A percentile compares a stretch with the other conserved stretches of the same genome.
Conservation (phyloP, 2,329 filamentous ascomycete species). For the Sarocladium kiliense region DNA sequence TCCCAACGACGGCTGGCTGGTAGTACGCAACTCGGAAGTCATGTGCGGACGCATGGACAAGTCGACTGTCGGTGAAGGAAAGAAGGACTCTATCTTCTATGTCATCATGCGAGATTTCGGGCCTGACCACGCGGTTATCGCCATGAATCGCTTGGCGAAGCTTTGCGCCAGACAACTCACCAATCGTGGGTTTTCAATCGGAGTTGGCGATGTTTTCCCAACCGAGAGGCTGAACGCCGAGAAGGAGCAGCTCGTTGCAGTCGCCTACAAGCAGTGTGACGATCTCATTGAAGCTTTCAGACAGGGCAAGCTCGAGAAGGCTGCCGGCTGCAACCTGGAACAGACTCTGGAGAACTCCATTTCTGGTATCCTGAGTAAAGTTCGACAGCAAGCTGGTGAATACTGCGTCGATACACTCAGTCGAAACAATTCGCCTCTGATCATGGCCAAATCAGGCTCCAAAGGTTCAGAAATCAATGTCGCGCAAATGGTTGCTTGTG, state of each 20-base stretch:
- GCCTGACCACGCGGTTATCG: slow-evolving; percentile 77
- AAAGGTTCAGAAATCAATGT: slow-evolving; percentile 98
- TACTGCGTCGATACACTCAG: slow-evolving; percentile 88
- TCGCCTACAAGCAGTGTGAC: slow-evolving; percentile 77
- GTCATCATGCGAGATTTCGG: slow-evolving; percentile 94
- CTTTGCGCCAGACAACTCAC: slow-evolving; percentile 84
- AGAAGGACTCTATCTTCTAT: slow-evolving; percentile 97
- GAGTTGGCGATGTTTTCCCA: slow-evolving; percentile 90
- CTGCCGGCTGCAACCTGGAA: slow-evolving; percentile 85
- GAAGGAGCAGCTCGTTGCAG: slow-evolving; percentile 71
- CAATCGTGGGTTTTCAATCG: slow-evolving; percentile 92
- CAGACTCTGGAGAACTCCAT: slow-evolving; percentile 87
- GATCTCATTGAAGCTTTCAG: slow-evolving; percentile 79
- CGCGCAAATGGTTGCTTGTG: slow-evolving; percentile 95
- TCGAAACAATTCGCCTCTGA: slow-evolving; percentile 83
- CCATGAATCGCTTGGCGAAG: slow-evolving; percentile 92
- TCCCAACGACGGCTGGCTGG: slow-evolving; percentile 82
- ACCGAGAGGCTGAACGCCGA: slow-evolving; percentile 62
- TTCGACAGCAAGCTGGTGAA: slow-evolving; percentile 85
- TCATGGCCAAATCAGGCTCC: slow-evolving; percentile 96
- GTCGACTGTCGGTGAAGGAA: slow-evolving; percentile 90
- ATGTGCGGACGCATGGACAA: slow-evolving; percentile 99
- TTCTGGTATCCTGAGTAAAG: slow-evolving; percentile 85
- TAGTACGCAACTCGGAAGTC: slow-evolving; percentile 91
- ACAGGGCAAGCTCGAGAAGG: slow-evolving; percentile 74